phyloP scores from a whole-genome alignment of 1,139 yeast genomes.

The Lizanozyma gosingica region DNA sequence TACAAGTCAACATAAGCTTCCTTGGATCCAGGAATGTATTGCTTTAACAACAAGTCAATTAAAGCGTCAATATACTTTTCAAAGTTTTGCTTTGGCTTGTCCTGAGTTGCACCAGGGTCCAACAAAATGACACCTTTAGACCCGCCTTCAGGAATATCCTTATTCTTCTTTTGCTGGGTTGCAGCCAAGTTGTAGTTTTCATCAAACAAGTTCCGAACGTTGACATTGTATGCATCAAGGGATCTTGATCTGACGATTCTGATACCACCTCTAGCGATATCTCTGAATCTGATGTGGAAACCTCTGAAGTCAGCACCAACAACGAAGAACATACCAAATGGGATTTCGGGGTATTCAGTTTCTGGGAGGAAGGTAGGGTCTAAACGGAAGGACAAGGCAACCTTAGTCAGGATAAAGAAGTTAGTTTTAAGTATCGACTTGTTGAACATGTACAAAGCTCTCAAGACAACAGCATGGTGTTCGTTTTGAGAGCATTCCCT shows the following conservation, averaged over 20 bases:
- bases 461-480: conserved; percentile 70
- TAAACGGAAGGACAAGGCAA: conserved; percentile 87
- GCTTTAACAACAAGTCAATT: conserved; percentile 76
- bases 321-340: conserved; percentile 90
- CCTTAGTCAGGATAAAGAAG: conserved; percentile 89
- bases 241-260: conserved; percentile 88
- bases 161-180: conserved; percentile 94
- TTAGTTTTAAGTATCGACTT: conserved; percentile 85
- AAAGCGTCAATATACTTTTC: conserved; percentile 89
- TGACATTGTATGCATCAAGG: conserved; percentile 75
- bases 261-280: conserved; percentile 97
- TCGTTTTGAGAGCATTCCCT: conserved; percentile 75
- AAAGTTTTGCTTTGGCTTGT: conserved; percentile 76
- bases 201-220: conserved; percentile 84
- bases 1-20: conserved; percentile 82
- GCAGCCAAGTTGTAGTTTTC: conserved; percentile 94
- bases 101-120: conserved; percentile 74
- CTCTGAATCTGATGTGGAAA: conserved; percentile 94
- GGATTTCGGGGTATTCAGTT: conserved; percentile 84
- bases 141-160: conserved; percentile 99
- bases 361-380: conserved; percentile 78
- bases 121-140: conserved; percentile 93
- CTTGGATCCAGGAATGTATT: conserved; percentile 65
- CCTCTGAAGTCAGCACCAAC: conserved; percentile 97
- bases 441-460: conserved; percentile 78